A percentile compares a stretch with the other conserved stretches of the same genome.
Conservation (phyloP, 345 rosid species). For the Schrenkiella parvula region DNA sequence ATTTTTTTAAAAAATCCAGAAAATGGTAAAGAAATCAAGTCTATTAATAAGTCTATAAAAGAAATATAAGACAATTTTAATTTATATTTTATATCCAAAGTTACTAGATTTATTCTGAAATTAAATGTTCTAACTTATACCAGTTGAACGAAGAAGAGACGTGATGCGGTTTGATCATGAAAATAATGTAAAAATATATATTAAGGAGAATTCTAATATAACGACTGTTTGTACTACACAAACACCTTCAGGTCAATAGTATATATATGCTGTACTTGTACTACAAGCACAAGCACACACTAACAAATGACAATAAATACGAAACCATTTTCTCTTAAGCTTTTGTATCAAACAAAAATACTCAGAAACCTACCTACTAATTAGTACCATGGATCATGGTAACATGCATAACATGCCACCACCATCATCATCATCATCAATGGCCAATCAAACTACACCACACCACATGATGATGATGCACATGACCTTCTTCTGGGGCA, state of each 20-base stretch:
- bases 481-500: conserved; percentile 81
- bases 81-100: neutral
- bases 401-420: conserved; percentile 38
- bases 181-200: neutral
- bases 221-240: neutral
- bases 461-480: conserved; percentile 49
- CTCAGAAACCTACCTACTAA: neutral
- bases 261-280: neutral
- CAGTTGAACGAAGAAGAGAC: neutral
- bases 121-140: neutral
- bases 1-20: too few relatives aligned
- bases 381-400: conserved; percentile 37
- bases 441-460: conserved; percentile 17
- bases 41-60: too few relatives aligned
- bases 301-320: conserved; percentile 4
- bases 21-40: too few relatives aligned
- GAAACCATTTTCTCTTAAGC: neutral
- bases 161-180: neutral
- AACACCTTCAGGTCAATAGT: neutral
- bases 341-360: neutral
- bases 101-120: neutral
- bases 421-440: conserved; percentile 27
- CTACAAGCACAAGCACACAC: neutral
- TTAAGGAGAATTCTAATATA: neutral
- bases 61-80: too few relatives aligned